Percentiles rank a stretch among this genome's conserved stretches.
These are phyloP conservation scores for Shiraia bambusicola DNA, from an alignment of 2,329 filamentous ascomycete genomes.

Conservation along the genomic window DNA sequence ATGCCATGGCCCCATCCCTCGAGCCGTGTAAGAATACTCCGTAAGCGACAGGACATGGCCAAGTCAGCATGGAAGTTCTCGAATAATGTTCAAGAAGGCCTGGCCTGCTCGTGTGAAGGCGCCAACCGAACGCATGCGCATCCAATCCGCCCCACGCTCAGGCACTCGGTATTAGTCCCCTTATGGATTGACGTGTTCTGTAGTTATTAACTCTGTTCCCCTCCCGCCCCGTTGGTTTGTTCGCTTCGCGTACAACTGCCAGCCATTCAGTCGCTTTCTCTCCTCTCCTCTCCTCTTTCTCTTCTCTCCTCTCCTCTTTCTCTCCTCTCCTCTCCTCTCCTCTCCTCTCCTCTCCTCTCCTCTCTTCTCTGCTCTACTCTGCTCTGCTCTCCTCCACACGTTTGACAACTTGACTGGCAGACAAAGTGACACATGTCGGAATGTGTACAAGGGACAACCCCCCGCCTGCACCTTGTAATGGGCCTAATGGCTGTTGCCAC, in stretches of 20 bases:
- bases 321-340: background rate
- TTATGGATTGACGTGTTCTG: constrained; percentile 1
- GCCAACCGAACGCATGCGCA: constrained; percentile 27
- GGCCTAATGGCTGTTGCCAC: constrained; percentile 1
- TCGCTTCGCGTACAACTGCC: background rate
- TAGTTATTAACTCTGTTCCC: no score
- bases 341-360: background rate
- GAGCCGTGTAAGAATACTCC: background rate
- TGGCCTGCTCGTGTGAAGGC: constrained; percentile 4
- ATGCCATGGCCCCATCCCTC: constrained; percentile 1
- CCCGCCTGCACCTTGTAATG: constrained; percentile 12
- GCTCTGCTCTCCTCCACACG: constrained; percentile 1
- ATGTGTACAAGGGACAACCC: constrained; percentile 12
- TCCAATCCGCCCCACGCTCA: constrained; percentile 22
- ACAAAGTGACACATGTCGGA: constrained; percentile 6
- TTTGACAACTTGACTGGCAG: background rate
- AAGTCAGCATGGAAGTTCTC: constrained; percentile 23
- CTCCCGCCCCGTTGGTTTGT: constrained; percentile 1
- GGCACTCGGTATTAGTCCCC: constrained; percentile 6
- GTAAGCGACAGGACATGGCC: constrained; percentile 10
- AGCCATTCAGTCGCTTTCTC: constrained; percentile 1
- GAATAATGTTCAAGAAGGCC: constrained; percentile 23
- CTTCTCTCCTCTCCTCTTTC: background rate
- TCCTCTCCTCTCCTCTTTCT: background rate
- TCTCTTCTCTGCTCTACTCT: no score